Evolutionary conservation across 2,329 filamentous ascomycete species (phyloP).

Genomic region (Cordyceps tenuipes): DNA sequence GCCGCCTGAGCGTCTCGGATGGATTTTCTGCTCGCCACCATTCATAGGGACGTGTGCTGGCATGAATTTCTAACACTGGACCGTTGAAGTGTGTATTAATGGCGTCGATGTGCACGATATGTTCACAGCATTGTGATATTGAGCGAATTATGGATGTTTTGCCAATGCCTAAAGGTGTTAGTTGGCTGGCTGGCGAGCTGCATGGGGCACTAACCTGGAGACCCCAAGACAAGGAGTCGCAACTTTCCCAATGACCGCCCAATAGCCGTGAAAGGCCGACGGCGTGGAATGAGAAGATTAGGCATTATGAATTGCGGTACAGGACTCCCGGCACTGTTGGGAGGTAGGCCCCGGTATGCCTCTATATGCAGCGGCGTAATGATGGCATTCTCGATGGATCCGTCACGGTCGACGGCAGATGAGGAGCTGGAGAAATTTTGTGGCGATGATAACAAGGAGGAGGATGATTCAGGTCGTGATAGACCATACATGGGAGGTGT

Average conservation of each 20-base stretch:
- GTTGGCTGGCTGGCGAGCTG: slow-evolving; percentile 12
- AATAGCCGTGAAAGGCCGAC: slow-evolving; percentile 80
- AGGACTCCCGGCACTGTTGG: slow-evolving; percentile 16
- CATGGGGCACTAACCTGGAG: slow-evolving; percentile 48
- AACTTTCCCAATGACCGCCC: slow-evolving; percentile 78
- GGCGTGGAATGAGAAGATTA: slow-evolving; percentile 80
- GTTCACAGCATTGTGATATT: slow-evolving; percentile 76
- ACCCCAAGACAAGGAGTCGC: slow-evolving; percentile 81
- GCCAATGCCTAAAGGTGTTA: slow-evolving; percentile 53
- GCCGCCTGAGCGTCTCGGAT: slow-evolving; percentile 42
- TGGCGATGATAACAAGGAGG: slow-evolving; percentile 45
- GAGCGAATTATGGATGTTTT: slow-evolving; percentile 87
- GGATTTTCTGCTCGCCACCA: slow-evolving; percentile 82
- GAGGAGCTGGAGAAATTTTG: slow-evolving; percentile 43
- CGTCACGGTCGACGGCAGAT: slow-evolving; percentile 22
- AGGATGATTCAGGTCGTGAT: slow-evolving; percentile 22
- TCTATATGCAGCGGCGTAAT: slow-evolving; percentile 13
- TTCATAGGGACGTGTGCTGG: slow-evolving; percentile 77
- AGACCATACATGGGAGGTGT: slow-evolving; percentile 21
- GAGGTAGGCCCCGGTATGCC: slow-evolving; percentile 14
- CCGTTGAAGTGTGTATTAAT: slow-evolving; percentile 28
- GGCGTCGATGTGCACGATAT: slow-evolving; percentile 89
- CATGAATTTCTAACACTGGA: slow-evolving; percentile 59
- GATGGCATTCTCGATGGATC: slow-evolving; percentile 17
- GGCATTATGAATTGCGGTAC: slow-evolving; percentile 93